Evolutionary conservation across 2,329 filamentous ascomycete species (phyloP), one percentile per base, ranked within the genome.

Genomic region (Bertia moriformis): DNA sequence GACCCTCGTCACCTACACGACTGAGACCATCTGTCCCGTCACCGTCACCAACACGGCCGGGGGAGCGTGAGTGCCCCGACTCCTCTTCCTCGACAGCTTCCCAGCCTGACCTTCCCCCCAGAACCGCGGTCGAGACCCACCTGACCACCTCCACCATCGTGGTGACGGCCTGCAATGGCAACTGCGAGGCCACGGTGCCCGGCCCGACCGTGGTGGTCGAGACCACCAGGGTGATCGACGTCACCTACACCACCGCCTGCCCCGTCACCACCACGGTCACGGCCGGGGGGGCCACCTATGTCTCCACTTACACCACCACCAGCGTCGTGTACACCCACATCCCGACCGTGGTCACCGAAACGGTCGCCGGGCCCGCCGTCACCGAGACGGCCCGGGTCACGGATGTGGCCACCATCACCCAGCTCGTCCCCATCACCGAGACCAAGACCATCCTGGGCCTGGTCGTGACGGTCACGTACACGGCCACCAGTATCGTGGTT

Each of bases 391-490:
- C 55, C 18, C 52, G 53, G 15, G 54, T 56, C 13, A 52, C 62
- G 4, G 53, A 53, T n/a, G 61, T 65, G 47, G 55, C 50, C 5
- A 68, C 65, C 4, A 40, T 59, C 22, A 27, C 22, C 13, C 57
- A 54, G 14, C 51, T 66, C 13, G 65, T 61, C 49, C 61, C 63
- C 5, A 48, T 68, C 13, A 68, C 65, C 1, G 54, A 63, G 46
- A 62, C 61, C 37, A 60, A 59, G 49, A 64, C 60, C 2, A 40
- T 66, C 3, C 57, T 49, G 18, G 67, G 67, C 19, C 48, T 53
- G 27, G 59, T 58, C 3, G 51, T 62, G 0, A 55, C 60, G 12
- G 51, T 60, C 14, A 60, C 58, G 15, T 61, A 56, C 54, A 61
- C 56, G 4, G 59, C 58, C 12, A 65, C 57, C 1, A 55, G 52